These are phyloP conservation scores for Pseudevernia furfuracea DNA, from an alignment of 495 filamentous ascomycete genomes.

Conservation along the genomic window DNA sequence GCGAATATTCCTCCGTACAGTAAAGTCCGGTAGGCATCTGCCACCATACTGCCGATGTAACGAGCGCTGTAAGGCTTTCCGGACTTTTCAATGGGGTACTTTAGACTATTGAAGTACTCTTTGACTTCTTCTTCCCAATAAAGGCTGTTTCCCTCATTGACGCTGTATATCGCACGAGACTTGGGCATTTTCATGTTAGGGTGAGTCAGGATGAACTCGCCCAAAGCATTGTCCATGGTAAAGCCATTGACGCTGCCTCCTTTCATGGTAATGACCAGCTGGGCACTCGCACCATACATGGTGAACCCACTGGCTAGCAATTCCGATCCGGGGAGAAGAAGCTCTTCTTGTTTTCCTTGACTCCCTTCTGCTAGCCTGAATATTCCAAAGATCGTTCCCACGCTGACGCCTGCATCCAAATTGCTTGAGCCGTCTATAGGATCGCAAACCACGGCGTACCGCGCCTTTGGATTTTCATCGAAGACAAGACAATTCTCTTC, in stretches of 20 bases:
- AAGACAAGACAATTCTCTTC: conserved; percentile 89
- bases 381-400: conserved; percentile 95
- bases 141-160: conserved; percentile 94
- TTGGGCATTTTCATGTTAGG: conserved; percentile 84
- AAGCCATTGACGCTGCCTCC: conserved; percentile 91
- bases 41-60: conserved; percentile 97
- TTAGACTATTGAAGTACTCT: conserved; percentile 80
- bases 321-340: conserved; percentile 81
- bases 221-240: conserved; percentile 89
- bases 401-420: conserved; percentile 93
- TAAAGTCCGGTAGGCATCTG: conserved; percentile 91
- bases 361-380: conserved; percentile 72
- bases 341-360: conserved; percentile 59
- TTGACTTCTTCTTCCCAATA: conserved; percentile 92
- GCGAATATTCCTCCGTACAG: conserved; percentile 96
- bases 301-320: conserved; percentile 93
- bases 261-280: conserved; percentile 95
- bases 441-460: conserved; percentile 94
- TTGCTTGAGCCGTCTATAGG: conserved; percentile 98
- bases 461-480: conserved; percentile 65
- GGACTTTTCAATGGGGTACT: conserved; percentile 59
- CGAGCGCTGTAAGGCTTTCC: conserved; percentile 89
- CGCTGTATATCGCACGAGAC: conserved; percentile 83
- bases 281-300: conserved; percentile 97
- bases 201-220: conserved; percentile 98